Evolutionary conservation across 257 asterid genomes (phyloP).

Genomic region (Forsythia viridissima): DNA sequence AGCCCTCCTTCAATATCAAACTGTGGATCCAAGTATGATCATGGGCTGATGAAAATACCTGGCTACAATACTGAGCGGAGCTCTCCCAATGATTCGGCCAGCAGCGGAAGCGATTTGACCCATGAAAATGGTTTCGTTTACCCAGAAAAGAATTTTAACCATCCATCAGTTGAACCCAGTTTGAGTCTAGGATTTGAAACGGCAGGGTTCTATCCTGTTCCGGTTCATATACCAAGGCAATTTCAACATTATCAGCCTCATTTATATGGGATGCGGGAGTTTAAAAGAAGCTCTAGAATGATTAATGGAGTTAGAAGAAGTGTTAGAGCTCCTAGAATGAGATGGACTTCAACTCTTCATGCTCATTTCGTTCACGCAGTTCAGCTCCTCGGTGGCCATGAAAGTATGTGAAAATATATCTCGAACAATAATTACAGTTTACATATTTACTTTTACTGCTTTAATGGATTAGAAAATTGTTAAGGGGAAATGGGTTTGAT

Average conservation of each 20-base stretch:
- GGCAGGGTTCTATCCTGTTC: slow-evolving; percentile 12
- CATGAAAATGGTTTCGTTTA: slow-evolving; percentile 42
- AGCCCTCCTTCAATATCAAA: slow-evolving; percentile 45
- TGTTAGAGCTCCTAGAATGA: slow-evolving; percentile 82
- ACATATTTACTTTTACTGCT: background rate
- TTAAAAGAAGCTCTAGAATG: slow-evolving; percentile 55
- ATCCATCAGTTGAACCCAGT: slow-evolving; percentile 31
- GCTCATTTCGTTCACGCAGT: slow-evolving; percentile 90
- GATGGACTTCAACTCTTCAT: slow-evolving; percentile 92
- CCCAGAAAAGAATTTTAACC: slow-evolving; percentile 19
- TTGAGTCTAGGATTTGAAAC: slow-evolving; percentile 54
- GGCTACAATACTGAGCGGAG: slow-evolving; percentile 25
- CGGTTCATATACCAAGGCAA: slow-evolving; percentile 16
- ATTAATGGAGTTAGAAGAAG: slow-evolving; percentile 40
- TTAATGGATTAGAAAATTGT: background rate
- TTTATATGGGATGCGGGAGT: slow-evolving; percentile 41
- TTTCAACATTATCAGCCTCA: slow-evolving; percentile 47
- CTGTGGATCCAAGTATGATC: slow-evolving; percentile 1
- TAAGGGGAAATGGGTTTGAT: background rate
- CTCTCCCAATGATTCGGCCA: slow-evolving; percentile 53
- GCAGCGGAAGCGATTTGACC: slow-evolving; percentile 76
- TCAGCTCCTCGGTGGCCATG: slow-evolving; percentile 90
- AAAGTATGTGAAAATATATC: slow-evolving; percentile 42
- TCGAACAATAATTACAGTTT: background rate
- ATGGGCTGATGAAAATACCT: slow-evolving; percentile 12